Evolutionary conservation across 2,329 filamentous ascomycete species (phyloP).

Genomic region (Pseudocercospora fijiensis): DNA sequence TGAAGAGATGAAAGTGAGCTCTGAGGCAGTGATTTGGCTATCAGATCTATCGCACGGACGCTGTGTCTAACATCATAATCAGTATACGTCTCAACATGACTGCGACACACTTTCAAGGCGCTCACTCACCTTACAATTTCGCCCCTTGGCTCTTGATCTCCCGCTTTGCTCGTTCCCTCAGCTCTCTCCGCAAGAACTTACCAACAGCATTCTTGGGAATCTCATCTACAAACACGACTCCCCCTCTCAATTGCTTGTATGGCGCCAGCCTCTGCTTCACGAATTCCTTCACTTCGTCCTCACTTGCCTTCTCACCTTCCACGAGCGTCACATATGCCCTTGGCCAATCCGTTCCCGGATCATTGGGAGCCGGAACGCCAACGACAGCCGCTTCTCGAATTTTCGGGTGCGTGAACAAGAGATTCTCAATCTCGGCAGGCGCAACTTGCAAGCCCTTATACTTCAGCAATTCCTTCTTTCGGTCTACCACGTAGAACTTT

Average conservation of each 20-base stretch:
- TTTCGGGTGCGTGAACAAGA: constrained; percentile 44
- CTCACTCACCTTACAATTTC: constrained; percentile 31
- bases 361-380: constrained; percentile 46
- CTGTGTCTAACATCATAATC: too few species aligned
- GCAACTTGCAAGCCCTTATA: constrained; percentile 47
- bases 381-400: constrained; percentile 48
- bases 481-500: constrained; percentile 89
- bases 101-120: neutral
- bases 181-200: constrained; percentile 47
- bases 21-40: neutral
- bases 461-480: constrained; percentile 61
- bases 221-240: constrained; percentile 47
- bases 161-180: constrained; percentile 45
- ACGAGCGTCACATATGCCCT: constrained; percentile 46
- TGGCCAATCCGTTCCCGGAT: constrained; percentile 47
- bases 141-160: constrained; percentile 40
- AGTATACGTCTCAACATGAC: neutral
- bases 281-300: constrained; percentile 42
- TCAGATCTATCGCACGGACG: too few species aligned
- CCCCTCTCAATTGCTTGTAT: constrained; percentile 48
- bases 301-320: constrained; percentile 34
- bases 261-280: constrained; percentile 45
- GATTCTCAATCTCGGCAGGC: constrained; percentile 49
- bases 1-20: neutral
- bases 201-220: constrained; percentile 50